phyloP scores from a whole-genome alignment of 345 rosid species.

The Salix viminalis region DNA sequence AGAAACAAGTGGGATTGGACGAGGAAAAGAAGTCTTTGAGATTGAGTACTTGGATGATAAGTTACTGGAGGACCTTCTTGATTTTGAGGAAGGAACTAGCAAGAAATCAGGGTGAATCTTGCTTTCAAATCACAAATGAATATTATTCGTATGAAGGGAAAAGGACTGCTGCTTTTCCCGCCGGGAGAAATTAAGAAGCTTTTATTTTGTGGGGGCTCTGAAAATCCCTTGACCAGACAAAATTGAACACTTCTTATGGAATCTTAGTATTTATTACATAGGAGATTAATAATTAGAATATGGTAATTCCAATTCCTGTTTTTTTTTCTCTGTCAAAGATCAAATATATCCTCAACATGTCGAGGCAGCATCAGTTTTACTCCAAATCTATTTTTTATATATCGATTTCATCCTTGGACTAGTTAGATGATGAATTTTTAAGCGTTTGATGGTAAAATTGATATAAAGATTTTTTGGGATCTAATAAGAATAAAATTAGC shows the following conservation, averaged over 20 bases:
- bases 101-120: constrained; percentile 15
- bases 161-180: neutral
- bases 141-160: neutral
- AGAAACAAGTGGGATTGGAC: neutral
- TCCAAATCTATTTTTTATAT: no score
- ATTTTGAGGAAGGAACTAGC: constrained; percentile 22
- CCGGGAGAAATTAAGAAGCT: neutral
- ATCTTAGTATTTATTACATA: no score
- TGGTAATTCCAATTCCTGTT: no score
- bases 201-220: constrained; percentile 6
- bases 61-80: constrained; percentile 55
- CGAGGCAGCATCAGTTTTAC: no score
- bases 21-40: constrained; percentile 37
- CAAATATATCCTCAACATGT: no score
- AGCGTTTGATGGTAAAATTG: no score
- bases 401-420: no score
- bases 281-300: no score
- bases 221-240: neutral
- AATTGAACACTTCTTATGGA: neutral
- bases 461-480: no score
- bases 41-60: constrained; percentile 53
- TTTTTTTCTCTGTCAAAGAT: no score
- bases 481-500: neutral
- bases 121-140: neutral
- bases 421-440: no score